phyloP scores from a whole-genome alignment of 2,329 filamentous ascomycete species.

The Beauveria medogensis region DNA sequence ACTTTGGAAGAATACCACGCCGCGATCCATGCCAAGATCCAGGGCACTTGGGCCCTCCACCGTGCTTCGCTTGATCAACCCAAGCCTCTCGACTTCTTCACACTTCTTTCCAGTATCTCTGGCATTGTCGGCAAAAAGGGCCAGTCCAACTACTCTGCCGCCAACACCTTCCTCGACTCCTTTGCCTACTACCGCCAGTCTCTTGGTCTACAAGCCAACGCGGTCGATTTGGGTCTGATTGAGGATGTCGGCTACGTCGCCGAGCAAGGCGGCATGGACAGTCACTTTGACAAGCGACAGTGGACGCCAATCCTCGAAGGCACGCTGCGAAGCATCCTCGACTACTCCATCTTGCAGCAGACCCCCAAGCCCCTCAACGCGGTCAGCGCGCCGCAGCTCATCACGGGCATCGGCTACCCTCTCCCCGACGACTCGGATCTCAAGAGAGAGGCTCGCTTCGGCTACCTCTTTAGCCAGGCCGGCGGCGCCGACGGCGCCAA shows the following conservation, averaged over 20 bases:
- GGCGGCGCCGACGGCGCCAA: conserved; percentile 2
- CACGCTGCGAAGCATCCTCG: conserved; percentile 20
- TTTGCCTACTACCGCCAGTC: conserved; percentile 26
- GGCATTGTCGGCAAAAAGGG: conserved; percentile 23
- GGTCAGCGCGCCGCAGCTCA: conserved; percentile 18
- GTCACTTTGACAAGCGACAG: conserved; percentile 8
- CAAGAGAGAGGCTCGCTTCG: conserved; percentile 19
- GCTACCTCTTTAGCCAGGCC: conserved; percentile 9
- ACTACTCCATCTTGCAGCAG: conserved; percentile 21
- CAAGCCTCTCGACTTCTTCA: conserved; percentile 26
- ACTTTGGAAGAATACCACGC: conserved; percentile 21
- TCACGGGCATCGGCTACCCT: conserved; percentile 19
- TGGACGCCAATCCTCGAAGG: conserved; percentile 21
- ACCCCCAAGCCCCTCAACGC: conserved; percentile 14
- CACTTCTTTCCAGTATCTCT: conserved; percentile 23
- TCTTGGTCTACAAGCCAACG: conserved; percentile 13
- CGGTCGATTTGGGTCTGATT: conserved; percentile 29
- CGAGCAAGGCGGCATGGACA: conserved; percentile 5
- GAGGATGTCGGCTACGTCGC: conserved; percentile 28
- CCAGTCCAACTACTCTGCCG: conserved; percentile 32
- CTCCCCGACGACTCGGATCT: conserved; percentile 18
- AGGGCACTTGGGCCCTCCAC: conserved; percentile 27
- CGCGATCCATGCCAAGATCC: conserved; percentile 20
- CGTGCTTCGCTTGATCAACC: conserved; percentile 7
- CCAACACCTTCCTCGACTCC: conserved; percentile 31